Conservation (phyloP, 192 early-diverging fungal genomes). For the Lobosporangium transversale region DNA sequence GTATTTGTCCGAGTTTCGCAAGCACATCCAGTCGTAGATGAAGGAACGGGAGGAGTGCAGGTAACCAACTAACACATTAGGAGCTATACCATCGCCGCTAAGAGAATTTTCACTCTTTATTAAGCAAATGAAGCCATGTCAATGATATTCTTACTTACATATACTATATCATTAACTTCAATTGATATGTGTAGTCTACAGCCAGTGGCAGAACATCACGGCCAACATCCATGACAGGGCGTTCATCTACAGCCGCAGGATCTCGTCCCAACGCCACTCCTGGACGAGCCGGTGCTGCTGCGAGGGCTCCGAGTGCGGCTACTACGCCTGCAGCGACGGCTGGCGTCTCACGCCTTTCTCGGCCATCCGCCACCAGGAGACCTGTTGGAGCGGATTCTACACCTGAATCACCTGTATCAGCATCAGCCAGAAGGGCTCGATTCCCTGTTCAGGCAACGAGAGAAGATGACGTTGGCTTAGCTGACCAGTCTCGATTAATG, state of each 20-base stretch:
- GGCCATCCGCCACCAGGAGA: slow-evolving; percentile 17
- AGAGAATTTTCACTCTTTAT: no score
- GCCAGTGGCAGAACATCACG: slow-evolving; percentile 10
- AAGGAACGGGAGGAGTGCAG: slow-evolving; percentile 7
- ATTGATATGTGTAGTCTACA: no score
- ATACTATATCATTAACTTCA: no score
- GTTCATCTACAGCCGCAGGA: slow-evolving; percentile 1
- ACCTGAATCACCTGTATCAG: slow-evolving; percentile 16
- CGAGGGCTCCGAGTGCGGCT: neutral
- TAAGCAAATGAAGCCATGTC: no score
- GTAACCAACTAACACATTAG: no score
- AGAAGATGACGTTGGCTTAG: slow-evolving; percentile 11
- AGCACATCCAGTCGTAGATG: slow-evolving; percentile 48
- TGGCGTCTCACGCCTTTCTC: slow-evolving; percentile 12
- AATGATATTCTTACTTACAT: no score
- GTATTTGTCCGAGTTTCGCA: slow-evolving; percentile 81
- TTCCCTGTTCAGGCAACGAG: slow-evolving; percentile 15
- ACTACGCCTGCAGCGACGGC: slow-evolving; percentile 3
- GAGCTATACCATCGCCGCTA: no score
- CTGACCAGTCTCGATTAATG: slow-evolving; percentile 8
- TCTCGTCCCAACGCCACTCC: neutral
- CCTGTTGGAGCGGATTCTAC: slow-evolving; percentile 3
- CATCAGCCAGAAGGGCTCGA: slow-evolving; percentile 14
- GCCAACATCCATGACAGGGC: slow-evolving; percentile 12
- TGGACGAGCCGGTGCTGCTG: slow-evolving; percentile 10